A percentile compares a stretch with the other conserved stretches of the same genome.
These are phyloP conservation scores for Trichopus zeylanicus DNA, from an alignment of 116 monocot genomes.

Conservation along the genomic window DNA sequence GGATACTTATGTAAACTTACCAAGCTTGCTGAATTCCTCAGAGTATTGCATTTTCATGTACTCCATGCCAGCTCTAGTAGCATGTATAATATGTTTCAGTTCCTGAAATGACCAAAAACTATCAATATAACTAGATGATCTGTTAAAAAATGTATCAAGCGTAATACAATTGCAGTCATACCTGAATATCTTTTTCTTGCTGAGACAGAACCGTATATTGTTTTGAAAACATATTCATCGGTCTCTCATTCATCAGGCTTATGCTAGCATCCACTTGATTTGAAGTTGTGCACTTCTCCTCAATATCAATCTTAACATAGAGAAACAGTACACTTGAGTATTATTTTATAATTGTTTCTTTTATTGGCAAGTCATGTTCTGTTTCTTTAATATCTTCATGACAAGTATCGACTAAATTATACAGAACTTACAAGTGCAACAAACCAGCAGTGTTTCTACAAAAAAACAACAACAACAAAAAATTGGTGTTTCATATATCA, in stretches of 20 bases:
- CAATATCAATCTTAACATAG: not conserved
- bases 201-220: conserved; percentile 30
- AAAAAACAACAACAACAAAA: no score
- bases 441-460: no score
- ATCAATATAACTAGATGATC: not conserved
- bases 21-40: conserved; percentile 63
- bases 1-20: conserved; percentile 21
- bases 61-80: conserved; percentile 60
- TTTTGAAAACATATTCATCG: conserved; percentile 35
- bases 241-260: conserved; percentile 21
- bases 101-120: conserved; percentile 26
- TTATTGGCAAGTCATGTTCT: no score
- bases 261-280: not conserved
- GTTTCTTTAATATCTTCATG: not conserved
- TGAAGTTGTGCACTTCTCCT: not conserved
- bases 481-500: no score
- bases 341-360: no score
- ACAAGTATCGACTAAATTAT: not conserved
- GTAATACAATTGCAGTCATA: conserved; percentile 11
- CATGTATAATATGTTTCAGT: conserved; percentile 43
- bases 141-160: not conserved
- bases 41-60: conserved; percentile 66
- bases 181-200: conserved; percentile 81
- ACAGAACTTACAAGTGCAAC: no score
- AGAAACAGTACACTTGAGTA: no score